Conservation (phyloP, 192 early-diverging fungal species). For the Diversispora eburnea region DNA sequence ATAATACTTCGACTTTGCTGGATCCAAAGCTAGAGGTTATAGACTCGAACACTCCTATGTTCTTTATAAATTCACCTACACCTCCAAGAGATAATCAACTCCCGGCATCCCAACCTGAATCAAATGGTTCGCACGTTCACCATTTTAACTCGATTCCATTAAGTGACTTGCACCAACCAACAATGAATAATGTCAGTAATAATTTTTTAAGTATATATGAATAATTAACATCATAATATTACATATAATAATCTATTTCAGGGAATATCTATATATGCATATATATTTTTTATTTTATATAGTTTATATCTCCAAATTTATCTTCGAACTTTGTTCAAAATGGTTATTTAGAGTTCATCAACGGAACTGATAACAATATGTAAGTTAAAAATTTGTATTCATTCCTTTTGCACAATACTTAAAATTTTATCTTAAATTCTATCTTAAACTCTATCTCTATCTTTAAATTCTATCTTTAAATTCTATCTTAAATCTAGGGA, state of each 20-base stretch:
- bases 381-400: not conserved
- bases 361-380: conserved; percentile 8
- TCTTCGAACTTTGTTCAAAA: not conserved
- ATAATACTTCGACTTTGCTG: conserved; percentile 10
- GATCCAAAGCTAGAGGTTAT: conserved; percentile 26
- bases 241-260: not conserved
- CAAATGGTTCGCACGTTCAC: not conserved
- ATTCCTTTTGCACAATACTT: not conserved
- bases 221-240: not conserved
- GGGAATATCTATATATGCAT: not conserved
- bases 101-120: not conserved
- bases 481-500: not conserved
- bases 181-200: not conserved
- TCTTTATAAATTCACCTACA: conserved; percentile 10
- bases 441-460: not conserved
- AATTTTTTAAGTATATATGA: not conserved
- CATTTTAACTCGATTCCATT: not conserved
- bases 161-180: conserved; percentile 8
- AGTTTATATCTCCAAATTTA: conserved; percentile 1
- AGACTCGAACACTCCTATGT: conserved; percentile 8
- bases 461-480: not conserved
- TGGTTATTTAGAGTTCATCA: conserved; percentile 3
- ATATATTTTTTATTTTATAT: not conserved
- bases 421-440: not conserved
- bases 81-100: conserved; percentile 1